Base-by-base conservation (phyloP, 2,329 filamentous ascomycete species). In the Rhinocladiella similis region DNA sequence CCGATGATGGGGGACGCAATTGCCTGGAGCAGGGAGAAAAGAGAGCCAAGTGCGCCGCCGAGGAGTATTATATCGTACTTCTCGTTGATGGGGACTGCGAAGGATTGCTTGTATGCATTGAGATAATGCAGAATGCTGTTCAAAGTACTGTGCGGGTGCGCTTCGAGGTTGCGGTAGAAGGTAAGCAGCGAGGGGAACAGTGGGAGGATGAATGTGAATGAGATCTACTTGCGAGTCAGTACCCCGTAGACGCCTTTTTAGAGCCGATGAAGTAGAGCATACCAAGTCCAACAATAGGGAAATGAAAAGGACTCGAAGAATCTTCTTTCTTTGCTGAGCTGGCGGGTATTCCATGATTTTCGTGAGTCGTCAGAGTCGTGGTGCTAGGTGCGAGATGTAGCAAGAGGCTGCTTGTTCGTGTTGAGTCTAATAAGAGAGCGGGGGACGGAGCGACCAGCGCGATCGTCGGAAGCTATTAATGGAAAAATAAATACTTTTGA, bases 161-260 rank as follows among this genome's bases (percentile, higher is more conserved):
- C 73, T 53, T 97, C 92, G 73, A 86, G 85, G 70, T 90, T 87
- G 75, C 91, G 90, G 78, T 97, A 99, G 82, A 97, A 97, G 67
- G 95, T 89, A 73, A 97, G 88, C 43, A 99, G 87, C 56, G 91
- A 92, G 6, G 92, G 94, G 71, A 97, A 99, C 35, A 99, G 84
- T 0, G 94, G 94, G 7, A 99, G 87, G 70, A 97, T 97, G 71
- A 99, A 97, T 27, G 94, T 99, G 73, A 99, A 99, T 54, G 93
- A 97, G 68, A 97, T 90, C 93, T 97, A 62, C 29, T 36, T 16
- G 50, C 62, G 36, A 58, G 52, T 45, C 12, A 41, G 12, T 12
- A 35, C 4, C 25, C 1, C 19, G 10, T 25, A 3, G 19, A 27
- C 29, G 29, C 29, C 12, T 35, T 16, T 36, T n/a, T 16, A 14